These are phyloP conservation scores for Penicillium sp. DNA, from an alignment of 2,329 filamentous ascomycete species.

Conservation along the genomic window DNA sequence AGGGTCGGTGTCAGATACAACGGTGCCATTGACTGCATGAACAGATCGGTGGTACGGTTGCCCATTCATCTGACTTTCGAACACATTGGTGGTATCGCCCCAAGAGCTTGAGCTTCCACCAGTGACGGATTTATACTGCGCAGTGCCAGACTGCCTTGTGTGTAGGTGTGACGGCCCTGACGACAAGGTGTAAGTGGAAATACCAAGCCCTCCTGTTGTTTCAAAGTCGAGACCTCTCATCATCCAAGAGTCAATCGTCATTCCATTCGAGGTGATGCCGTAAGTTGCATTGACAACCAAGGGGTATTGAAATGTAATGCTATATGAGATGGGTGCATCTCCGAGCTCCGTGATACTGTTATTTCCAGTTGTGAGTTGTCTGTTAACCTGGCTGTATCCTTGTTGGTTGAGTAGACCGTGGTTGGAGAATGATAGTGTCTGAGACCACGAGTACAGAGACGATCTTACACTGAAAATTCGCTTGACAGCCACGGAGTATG, in stretches of 20 bases:
- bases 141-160: conserved; percentile 25
- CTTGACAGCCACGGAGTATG: conserved; percentile 50
- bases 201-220: conserved; percentile 35
- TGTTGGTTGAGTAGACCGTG: conserved; percentile 47
- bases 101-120: conserved; percentile 20
- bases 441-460: conserved; percentile 47
- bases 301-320: conserved; percentile 50
- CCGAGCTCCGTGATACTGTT: conserved; percentile 26
- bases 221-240: conserved; percentile 42
- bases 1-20: conserved; percentile 15
- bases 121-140: conserved; percentile 19
- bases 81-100: conserved; percentile 25
- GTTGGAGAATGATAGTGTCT: conserved; percentile 51
- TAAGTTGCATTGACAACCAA: conserved; percentile 51
- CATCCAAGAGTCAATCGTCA: conserved; percentile 44
- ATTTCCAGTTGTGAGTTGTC: conserved; percentile 45
- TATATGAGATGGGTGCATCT: conserved; percentile 25
- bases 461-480: conserved; percentile 50
- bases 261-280: conserved; percentile 36
- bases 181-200: conserved; percentile 54
- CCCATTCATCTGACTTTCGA: conserved; percentile 19
- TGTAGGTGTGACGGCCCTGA: conserved; percentile 21
- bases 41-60: conserved; percentile 18
- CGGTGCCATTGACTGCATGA: conserved; percentile 22
- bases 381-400: conserved; percentile 48